Conservation (phyloP, 2,329 filamentous ascomycete genomes). For the Orbilia quercus region DNA sequence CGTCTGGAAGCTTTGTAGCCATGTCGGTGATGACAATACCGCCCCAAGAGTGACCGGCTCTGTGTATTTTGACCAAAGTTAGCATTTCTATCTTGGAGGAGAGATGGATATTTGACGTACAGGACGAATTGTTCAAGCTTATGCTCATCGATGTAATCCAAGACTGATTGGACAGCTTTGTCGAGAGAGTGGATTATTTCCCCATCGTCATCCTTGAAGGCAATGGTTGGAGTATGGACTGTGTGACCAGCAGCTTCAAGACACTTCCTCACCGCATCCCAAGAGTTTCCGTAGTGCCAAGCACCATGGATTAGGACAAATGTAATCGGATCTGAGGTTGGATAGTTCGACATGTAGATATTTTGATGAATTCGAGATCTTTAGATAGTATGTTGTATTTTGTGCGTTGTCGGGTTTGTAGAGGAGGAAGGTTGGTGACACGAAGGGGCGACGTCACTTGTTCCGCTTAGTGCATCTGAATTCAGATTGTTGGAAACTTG, state of each 20-base stretch:
- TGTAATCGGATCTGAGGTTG: constrained; percentile 25
- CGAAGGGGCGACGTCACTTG: too few relatives aligned
- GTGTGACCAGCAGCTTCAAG: constrained; percentile 45
- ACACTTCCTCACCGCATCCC: constrained; percentile 23
- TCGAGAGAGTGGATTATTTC: constrained; percentile 28
- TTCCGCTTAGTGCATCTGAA: too few relatives aligned
- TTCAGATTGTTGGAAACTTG: too few relatives aligned
- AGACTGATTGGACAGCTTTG: constrained; percentile 7
- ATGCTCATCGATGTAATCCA: constrained; percentile 40
- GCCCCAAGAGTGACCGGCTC: constrained; percentile 51
- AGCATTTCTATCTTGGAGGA: too few relatives aligned
- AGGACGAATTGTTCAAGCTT: constrained; percentile 35
- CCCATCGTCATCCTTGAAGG: constrained; percentile 18
- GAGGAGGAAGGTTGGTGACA: too few relatives aligned
- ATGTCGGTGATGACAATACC: constrained; percentile 40
- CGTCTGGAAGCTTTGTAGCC: constrained; percentile 28
- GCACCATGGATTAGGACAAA: constrained; percentile 46
- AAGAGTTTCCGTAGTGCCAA: constrained; percentile 36
- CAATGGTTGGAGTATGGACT: constrained; percentile 32
- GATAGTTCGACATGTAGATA: constrained; percentile 5
- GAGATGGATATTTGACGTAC: too few relatives aligned
- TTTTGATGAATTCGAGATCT: not conserved
- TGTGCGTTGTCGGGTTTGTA: not conserved
- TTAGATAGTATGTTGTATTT: not conserved
- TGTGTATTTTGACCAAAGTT: constrained; percentile 5